A percentile compares a stretch with the other conserved stretches of the same genome.
Conservation (phyloP, 768 basidiomycete genomes). For the Podaxis carcinomalis region DNA sequence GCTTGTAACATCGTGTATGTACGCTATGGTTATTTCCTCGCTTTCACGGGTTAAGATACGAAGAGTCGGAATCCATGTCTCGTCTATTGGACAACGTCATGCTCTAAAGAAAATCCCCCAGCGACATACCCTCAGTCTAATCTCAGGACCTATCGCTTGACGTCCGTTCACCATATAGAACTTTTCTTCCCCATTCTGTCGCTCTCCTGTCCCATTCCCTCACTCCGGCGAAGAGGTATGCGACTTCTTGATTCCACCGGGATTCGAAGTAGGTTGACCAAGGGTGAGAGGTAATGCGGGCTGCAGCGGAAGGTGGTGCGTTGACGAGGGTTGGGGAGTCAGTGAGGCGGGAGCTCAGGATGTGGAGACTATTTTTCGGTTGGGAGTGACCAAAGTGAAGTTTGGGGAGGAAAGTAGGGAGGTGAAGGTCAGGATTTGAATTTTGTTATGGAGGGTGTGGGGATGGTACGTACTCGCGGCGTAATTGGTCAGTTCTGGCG, state of each 20-base stretch:
- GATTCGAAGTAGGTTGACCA: constrained; percentile 46
- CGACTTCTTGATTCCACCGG: constrained; percentile 58
- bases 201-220: constrained; percentile 42
- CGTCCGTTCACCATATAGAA: constrained; percentile 35
- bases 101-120: background rate
- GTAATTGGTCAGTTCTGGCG: constrained; percentile 50
- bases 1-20: background rate
- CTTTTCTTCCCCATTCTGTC: constrained; percentile 40
- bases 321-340: constrained; percentile 42
- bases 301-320: constrained; percentile 52
- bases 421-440: background rate
- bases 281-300: constrained; percentile 43
- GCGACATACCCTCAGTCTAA: background rate
- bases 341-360: constrained; percentile 43
- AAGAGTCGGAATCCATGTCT: background rate
- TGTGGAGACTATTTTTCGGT: constrained; percentile 35
- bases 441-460: background rate
- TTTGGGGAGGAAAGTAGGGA: background rate
- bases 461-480: constrained; percentile 43
- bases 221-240: constrained; percentile 36
- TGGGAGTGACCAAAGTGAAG: background rate
- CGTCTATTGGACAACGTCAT: background rate
- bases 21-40: background rate
- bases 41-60: background rate
- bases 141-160: background rate